Base-by-base conservation (phyloP, 176 grass and related monocot species). In the Eleusine coracana region DNA sequence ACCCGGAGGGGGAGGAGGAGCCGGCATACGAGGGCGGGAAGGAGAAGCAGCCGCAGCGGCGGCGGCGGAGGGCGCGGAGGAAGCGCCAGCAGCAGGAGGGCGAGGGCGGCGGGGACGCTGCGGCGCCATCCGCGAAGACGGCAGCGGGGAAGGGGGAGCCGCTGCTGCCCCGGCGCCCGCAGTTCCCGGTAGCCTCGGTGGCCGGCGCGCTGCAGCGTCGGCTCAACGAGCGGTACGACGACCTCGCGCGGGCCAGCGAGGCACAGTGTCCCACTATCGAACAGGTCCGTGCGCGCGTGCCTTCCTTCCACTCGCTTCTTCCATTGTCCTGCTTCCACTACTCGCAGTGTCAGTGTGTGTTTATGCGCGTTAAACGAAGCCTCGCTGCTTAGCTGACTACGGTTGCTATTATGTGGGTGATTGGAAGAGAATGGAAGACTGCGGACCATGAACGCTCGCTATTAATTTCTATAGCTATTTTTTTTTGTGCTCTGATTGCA, bases 151-250 rank as follows among this genome's bases (percentile, higher is more conserved):
- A 50, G 48, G 38, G 10, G 6, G 70, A 27, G 48, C 13, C 75
- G 71, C 76, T 80, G 77, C 74, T 81, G 40, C 69, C 51, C 1
- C 76, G 39, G 38, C 79, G 81, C 52, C 89, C 85, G 44, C 55
- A 41, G 85, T 98, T 95, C 82, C 96, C 92, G 29, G 85, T 93
- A 36, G 87, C 90, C 1, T 93, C 87, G 61, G 85, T 91, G n/a
- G 80, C 90, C 5, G 88, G 96, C 37, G 14, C 85, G 23, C 87
- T 94, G 41, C 92, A 93, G 87, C 86, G 89, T 25, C 90, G 89
- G 82, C 93, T 98, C 66, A 90, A 91, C 78, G 71, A 69, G 63
- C 91, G 85, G 23, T 98, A 98, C 74, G 96, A 95, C 85, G 88
- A 95, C 68, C 82, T 98, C 79, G 88, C 85, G 76, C 86, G 80